Conservation (phyloP, 2,329 filamentous ascomycete species). For the Hymenoscyphus salicellus region DNA sequence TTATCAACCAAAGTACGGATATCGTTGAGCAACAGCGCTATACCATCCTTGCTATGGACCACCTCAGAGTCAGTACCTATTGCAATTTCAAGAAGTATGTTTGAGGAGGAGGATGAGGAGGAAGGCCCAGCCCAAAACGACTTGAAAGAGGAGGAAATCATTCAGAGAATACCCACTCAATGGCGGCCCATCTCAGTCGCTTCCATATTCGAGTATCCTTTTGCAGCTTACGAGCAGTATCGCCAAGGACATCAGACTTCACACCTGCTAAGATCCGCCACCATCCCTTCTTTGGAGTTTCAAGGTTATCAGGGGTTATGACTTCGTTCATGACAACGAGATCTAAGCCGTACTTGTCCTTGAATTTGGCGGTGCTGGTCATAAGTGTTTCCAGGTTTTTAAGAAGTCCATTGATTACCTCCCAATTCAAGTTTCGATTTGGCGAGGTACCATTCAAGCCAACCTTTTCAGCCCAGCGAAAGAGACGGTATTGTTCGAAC, state of each 20-base stretch:
- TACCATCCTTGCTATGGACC: slow-evolving; percentile 13
- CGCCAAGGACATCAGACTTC: slow-evolving; percentile 3
- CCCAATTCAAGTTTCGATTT: slow-evolving; percentile 23
- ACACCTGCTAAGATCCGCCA: slow-evolving; percentile 8
- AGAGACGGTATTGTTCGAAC: slow-evolving; percentile 19
- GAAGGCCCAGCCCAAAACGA: no score
- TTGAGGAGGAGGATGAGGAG: no score
- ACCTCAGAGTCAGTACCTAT: slow-evolving; percentile 10
- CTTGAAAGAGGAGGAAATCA: no score
- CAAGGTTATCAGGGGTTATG: slow-evolving; percentile 3
- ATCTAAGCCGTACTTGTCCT: slow-evolving; percentile 20
- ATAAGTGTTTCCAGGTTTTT: slow-evolving; percentile 19
- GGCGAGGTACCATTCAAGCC: slow-evolving; percentile 14
- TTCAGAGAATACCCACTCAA: background rate
- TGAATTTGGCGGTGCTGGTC: slow-evolving; percentile 21
- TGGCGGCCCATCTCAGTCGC: slow-evolving; percentile 26
- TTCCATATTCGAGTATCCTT: slow-evolving; percentile 19
- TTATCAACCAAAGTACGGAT: slow-evolving; percentile 20
- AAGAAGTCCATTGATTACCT: slow-evolving; percentile 18
- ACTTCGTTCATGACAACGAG: slow-evolving; percentile 18
- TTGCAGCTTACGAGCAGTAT: slow-evolving; percentile 20
- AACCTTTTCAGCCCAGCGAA: slow-evolving; percentile 17
- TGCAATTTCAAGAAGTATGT: no score
- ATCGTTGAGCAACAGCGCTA: slow-evolving; percentile 19
- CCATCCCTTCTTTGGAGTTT: slow-evolving; percentile 10